Conservation (phyloP, 306 rosid genomes). For the Sphenostylis stenocarpa region DNA sequence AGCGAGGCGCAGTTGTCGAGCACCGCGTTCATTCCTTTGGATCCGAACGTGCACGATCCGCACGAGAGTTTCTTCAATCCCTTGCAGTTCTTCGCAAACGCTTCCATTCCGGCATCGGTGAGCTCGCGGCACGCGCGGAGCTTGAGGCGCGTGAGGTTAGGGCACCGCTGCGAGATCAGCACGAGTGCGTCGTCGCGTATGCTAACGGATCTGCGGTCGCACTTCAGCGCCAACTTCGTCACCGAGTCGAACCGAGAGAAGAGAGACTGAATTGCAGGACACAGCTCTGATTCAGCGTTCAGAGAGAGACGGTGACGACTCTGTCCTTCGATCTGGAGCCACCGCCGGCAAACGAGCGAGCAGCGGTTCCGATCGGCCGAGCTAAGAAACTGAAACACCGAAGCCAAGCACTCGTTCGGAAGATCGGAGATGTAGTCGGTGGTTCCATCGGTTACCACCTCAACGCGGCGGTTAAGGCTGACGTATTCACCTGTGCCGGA, state of each 20-base stretch:
- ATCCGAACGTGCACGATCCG: slow-evolving; percentile 88
- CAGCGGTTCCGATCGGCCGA: slow-evolving; percentile 80
- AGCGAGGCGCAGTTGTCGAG: slow-evolving; percentile 68
- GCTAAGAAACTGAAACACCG: slow-evolving; percentile 72
- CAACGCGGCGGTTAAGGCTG: not conserved
- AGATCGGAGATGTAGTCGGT: slow-evolving; percentile 74
- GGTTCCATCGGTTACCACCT: not conserved
- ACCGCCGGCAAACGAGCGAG: slow-evolving; percentile 89
- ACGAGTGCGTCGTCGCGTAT: slow-evolving; percentile 71
- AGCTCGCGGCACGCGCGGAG: slow-evolving; percentile 87
- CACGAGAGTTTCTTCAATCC: slow-evolving; percentile 94
- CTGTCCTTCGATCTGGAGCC: slow-evolving; percentile 88
- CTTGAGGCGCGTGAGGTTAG: slow-evolving; percentile 88
- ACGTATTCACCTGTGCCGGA: not conserved
- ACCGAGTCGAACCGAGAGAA: slow-evolving; percentile 90
- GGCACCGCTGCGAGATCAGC: slow-evolving; percentile 75
- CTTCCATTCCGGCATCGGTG: slow-evolving; percentile 78
- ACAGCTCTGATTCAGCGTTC: slow-evolving; percentile 65
- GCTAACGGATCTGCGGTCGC: slow-evolving; percentile 86
- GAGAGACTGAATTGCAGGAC: slow-evolving; percentile 50
- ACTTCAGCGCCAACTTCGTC: slow-evolving; percentile 83
- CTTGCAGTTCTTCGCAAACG: slow-evolving; percentile 78
- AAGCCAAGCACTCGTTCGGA: slow-evolving; percentile 87
- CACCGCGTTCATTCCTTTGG: slow-evolving; percentile 91
- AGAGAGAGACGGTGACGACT: slow-evolving; percentile 91